phyloP scores from a whole-genome alignment of 805 yeast genomes.

The Teunomyces pallodes region DNA sequence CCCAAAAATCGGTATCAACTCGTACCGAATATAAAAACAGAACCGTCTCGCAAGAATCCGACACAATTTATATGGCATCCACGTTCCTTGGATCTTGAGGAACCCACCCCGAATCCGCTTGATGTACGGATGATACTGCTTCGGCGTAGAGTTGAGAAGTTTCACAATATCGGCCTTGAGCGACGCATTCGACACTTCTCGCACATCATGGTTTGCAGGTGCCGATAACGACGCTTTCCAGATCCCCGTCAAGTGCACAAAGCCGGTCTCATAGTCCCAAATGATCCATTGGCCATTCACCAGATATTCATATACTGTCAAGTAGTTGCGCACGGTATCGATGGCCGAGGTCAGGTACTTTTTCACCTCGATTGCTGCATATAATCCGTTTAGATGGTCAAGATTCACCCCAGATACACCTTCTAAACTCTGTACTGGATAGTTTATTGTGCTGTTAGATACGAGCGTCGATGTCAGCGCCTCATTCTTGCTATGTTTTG shows the following conservation, averaged over 20 bases:
- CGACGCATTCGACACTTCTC: conserved; percentile 10
- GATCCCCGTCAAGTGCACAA: conserved; percentile 82
- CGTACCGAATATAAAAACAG: conserved; percentile 73
- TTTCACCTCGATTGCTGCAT: conserved; percentile 23
- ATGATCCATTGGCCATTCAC: conserved; percentile 71
- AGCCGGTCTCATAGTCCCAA: conserved; percentile 85
- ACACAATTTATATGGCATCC: conserved; percentile 78
- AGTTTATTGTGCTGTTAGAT: conserved; percentile 9
- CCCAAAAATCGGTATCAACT: conserved; percentile 81
- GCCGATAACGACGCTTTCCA: conserved; percentile 59
- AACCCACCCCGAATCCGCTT: conserved; percentile 87
- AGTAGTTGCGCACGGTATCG: conserved; percentile 59
- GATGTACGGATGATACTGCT: conserved; percentile 55
- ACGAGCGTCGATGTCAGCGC: conserved; percentile 6
- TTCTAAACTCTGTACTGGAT: conserved; percentile 8
- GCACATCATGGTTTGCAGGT: conserved; percentile 3
- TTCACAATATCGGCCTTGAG: conserved; percentile 76
- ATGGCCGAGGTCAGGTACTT: conserved; percentile 69
- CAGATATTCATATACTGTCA: conserved; percentile 71
- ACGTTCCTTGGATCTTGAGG: conserved; percentile 90
- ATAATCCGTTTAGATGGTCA: background rate
- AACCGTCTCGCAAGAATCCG: conserved; percentile 65
- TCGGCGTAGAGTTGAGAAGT: conserved; percentile 62
- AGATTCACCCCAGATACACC: background rate
- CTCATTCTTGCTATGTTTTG: background rate